Base-by-base conservation (phyloP, 768 basidiomycete species). In the Tricholoma hemisulphureum region DNA sequence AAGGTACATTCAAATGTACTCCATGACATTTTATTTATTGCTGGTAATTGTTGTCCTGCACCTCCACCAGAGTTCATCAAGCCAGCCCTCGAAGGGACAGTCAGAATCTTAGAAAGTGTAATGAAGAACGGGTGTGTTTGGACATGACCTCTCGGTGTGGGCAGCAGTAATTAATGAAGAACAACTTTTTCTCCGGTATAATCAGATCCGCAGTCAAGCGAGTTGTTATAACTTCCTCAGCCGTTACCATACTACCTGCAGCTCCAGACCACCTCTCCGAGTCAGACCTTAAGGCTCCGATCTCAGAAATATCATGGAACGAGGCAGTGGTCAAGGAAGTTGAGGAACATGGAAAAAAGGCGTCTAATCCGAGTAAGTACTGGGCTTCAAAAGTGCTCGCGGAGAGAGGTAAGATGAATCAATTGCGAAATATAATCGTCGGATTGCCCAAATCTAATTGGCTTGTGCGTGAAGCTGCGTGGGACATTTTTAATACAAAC, bases 81-180 rank as follows among this genome's bases (percentile, higher is more conserved):
- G 13, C 90, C 91, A 2, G 90, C 91, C 24, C 80, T 91, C 3
- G 71, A 82, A 4, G 89, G 91, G 1, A 91, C 89, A 0, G 61
- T 80, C 0, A 78, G 82, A 3, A 73, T 92, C 9, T 72, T 92
- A 18, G 70, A 81, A 58, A 82, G 82, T 35, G 78, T 82, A 16
- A 65, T 80, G 57, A 85, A 82, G 65, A 64, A 82, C 61, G 77
- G 74, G 82, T 85, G 61, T 13, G 71, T 58, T 2, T 31, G 46
- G n/a, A 35, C 20, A 20, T 3, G 10, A 14, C 26, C 6, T n/a
- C n/a, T 20, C 31, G 14, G 18, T 16, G 14, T 56, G 2, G 16
- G 13, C 1, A 18, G 43, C 16, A 3, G n/a, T n/a, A n/a, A n/a
- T n/a, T 16, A 24, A 18, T 16, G 11, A 16, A 23, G 8, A 45